Evolutionary conservation across 176 grass and related monocot genomes (phyloP), one percentile per base, ranked within the genome.

Genomic region (Bothriochloa decipiens): DNA sequence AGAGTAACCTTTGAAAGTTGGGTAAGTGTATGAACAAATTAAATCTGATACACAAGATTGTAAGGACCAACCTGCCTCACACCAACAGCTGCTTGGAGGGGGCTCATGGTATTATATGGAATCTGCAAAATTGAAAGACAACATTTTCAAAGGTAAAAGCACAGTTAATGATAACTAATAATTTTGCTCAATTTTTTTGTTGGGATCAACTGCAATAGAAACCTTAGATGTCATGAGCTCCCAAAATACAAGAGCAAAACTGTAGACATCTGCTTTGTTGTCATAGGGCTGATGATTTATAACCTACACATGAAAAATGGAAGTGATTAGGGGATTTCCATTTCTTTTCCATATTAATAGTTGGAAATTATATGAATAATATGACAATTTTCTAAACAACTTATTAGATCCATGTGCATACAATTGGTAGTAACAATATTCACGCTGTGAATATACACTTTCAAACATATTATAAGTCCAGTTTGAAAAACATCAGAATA

Each of bases 181-280:
- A n/a, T 37, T 53, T 35, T 10, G 28, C 37, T 11, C 0, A 6
- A 29, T 2, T 43, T 79, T 42, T 72, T 42, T 27, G 13, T 28
- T 29, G 8, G 40, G 2, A 42, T 46, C 2, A 11, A 0, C 13
- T 75, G 12, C 2, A 73, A 58, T 75, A 73, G 69, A 3, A 62
- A 93, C 94, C 86, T 96, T 96, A 15, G 86, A 89, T 81, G 91
- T 93, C 70, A 87, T 79, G 65, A 96, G 91, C 74, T 96, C 94
- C 89, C 89, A 96, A 47, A 96, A 88, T 35, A 96, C 94, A 84
- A 96, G 81, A 46, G 86, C 78, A 86, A 96, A 96, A 88, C 94
- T 96, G 84, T 88, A 96, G 3, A 96, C 81, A 81, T 96, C 94
- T 77, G 91, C 94, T 87, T 88, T 96, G 36, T 88, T 85, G 76